phyloP scores from a whole-genome alignment of 1,284 basidiomycete species.

The Neonothopanus nambi region DNA sequence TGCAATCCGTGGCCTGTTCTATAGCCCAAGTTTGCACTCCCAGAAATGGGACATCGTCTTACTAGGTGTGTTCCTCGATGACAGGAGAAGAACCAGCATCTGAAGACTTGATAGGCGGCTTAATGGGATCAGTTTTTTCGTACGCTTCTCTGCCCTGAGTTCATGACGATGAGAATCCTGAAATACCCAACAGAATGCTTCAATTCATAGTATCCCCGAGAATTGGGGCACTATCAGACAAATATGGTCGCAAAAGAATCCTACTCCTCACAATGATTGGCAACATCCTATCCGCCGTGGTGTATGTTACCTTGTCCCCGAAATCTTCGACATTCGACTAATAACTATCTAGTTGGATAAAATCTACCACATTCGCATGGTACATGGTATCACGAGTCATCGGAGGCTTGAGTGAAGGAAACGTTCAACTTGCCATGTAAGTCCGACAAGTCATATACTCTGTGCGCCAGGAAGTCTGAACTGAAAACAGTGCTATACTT shows the following conservation, averaged over 20 bases:
- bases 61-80: slow-evolving; percentile 46
- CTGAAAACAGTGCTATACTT: slow-evolving; percentile 70
- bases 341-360: slow-evolving; percentile 67
- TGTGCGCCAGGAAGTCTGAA: not conserved
- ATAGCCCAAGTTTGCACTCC: slow-evolving; percentile 59
- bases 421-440: slow-evolving; percentile 80
- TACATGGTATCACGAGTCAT: slow-evolving; percentile 88
- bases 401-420: slow-evolving; percentile 88
- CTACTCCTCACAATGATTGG: slow-evolving; percentile 86
- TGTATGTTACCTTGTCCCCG: slow-evolving; percentile 51
- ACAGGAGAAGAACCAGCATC: not conserved
- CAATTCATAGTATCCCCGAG: slow-evolving; percentile 86
- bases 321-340: not conserved
- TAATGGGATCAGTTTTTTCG: slow-evolving; percentile 91
- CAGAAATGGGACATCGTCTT: slow-evolving; percentile 83
- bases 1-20: slow-evolving; percentile 60
- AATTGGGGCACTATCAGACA: slow-evolving; percentile 83
- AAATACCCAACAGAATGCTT: slow-evolving; percentile 56
- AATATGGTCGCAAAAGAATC: slow-evolving; percentile 81
- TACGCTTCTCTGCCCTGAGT: slow-evolving; percentile 38
- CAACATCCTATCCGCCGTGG: slow-evolving; percentile 82
- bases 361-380: slow-evolving; percentile 82
- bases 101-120: slow-evolving; percentile 54
- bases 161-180: not conserved
- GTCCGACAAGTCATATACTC: slow-evolving; percentile 25